phyloP scores from a whole-genome alignment of 2,329 filamentous ascomycete genomes.

The Penicillium concentricum region DNA sequence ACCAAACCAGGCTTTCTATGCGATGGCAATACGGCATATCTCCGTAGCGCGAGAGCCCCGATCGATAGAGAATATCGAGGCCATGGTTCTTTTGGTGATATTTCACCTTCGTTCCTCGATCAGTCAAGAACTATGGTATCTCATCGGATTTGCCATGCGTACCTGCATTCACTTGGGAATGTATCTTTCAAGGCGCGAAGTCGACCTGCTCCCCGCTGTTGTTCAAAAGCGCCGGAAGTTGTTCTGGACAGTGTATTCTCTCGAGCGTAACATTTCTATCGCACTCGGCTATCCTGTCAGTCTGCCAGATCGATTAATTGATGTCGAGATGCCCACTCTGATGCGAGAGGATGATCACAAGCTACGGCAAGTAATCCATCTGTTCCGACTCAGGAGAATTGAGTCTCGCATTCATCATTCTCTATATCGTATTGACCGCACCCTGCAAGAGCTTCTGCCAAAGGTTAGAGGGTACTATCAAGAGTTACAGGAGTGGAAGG shows the following conservation, averaged over 20 bases:
- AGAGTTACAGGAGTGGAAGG: not conserved
- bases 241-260: not conserved
- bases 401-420: not conserved
- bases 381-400: not conserved
- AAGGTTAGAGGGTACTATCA: not conserved
- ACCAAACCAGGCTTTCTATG: not conserved
- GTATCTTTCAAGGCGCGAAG: constrained; percentile 1
- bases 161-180: constrained; percentile 7
- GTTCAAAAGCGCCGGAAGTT: not conserved
- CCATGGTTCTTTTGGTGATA: constrained; percentile 6
- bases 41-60: constrained; percentile 4
- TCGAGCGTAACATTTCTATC: not conserved
- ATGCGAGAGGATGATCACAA: not conserved
- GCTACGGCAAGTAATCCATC: not conserved
- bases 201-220: not conserved
- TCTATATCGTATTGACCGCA: not conserved
- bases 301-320: not conserved
- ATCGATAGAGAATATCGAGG: constrained; percentile 7
- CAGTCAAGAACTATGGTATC: constrained; percentile 9
- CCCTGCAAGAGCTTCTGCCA: not conserved
- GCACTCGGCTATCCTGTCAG: not conserved
- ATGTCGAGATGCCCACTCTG: not conserved
- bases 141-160: constrained; percentile 8
- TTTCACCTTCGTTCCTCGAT: constrained; percentile 10
- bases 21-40: constrained; percentile 2